Conservation (phyloP, 1,284 basidiomycete genomes). For the Marasmius tenuissimus region DNA sequence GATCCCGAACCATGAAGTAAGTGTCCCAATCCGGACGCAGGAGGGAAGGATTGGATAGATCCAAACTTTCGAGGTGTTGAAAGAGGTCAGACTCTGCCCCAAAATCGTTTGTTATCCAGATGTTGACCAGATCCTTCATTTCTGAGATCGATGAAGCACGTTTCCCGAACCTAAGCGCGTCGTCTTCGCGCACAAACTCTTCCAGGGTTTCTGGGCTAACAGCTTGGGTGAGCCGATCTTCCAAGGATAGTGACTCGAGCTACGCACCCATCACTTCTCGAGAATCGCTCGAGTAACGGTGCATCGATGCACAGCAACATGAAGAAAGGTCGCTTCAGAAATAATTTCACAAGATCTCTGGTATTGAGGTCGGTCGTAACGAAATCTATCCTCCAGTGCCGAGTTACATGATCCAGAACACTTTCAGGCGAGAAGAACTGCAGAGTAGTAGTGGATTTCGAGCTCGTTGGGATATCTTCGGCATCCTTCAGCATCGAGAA, state of each 20-base stretch:
- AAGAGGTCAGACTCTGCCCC: constrained; percentile 54
- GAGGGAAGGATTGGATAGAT: constrained; percentile 71
- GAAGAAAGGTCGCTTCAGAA: constrained; percentile 90
- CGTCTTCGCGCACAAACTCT: constrained; percentile 65
- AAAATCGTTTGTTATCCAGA: constrained; percentile 77
- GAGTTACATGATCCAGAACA: constrained; percentile 79
- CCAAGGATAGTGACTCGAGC: background rate
- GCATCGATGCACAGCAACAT: constrained; percentile 87
- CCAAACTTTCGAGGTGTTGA: constrained; percentile 63
- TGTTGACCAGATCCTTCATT: constrained; percentile 52
- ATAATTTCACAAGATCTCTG: constrained; percentile 62
- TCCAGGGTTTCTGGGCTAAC: constrained; percentile 48
- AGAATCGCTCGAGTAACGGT: constrained; percentile 66
- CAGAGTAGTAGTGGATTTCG: background rate
- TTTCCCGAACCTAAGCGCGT: constrained; percentile 55
- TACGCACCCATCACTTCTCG: constrained; percentile 43
- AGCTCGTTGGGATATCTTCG: background rate
- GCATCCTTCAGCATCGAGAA: background rate
- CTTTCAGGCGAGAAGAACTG: constrained; percentile 38
- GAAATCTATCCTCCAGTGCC: constrained; percentile 78
- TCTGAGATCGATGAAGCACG: constrained; percentile 36
- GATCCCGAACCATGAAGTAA: constrained; percentile 84
- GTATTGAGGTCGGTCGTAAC: constrained; percentile 79
- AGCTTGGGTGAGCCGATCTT: background rate
- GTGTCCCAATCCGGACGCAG: constrained; percentile 90